Evolutionary conservation across 768 basidiomycete species (phyloP).

Genomic region (Calocybe indica): DNA sequence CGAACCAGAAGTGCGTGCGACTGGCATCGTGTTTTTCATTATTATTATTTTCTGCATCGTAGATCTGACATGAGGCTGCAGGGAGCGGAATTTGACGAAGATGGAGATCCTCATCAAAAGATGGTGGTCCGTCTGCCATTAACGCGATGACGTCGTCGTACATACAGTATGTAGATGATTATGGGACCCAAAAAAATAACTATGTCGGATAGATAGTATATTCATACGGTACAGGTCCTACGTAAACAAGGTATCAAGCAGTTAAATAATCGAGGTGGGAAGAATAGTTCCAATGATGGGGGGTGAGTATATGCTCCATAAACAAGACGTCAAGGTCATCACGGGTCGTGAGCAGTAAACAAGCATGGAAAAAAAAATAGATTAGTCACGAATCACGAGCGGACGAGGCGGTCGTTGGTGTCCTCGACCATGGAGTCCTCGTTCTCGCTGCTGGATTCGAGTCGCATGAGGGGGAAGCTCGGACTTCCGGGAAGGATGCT

Average conservation of each 20-base stretch:
- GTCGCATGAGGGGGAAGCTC: constrained; percentile 52
- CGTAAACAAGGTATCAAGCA: background rate
- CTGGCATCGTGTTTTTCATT: constrained; percentile 11
- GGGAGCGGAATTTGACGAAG: constrained; percentile 75
- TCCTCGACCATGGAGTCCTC: constrained; percentile 56
- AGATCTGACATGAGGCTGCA: constrained; percentile 26
- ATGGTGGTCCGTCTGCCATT: constrained; percentile 59
- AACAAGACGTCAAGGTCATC: background rate
- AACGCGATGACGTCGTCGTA: constrained; percentile 3
- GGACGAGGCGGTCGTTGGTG: constrained; percentile 29
- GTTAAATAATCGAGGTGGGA: too few species aligned
- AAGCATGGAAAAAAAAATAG: constrained; percentile 6
- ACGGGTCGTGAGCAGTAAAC: constrained; percentile 25
- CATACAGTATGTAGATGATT: constrained; percentile 1
- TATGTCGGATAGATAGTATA: background rate
- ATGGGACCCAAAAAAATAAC: background rate
- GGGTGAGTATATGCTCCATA: constrained; percentile 2
- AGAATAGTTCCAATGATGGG: background rate
- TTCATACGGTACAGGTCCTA: constrained; percentile 19
- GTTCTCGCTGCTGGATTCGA: constrained; percentile 67
- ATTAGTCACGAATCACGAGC: constrained; percentile 17
- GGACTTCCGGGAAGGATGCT: constrained; percentile 72
- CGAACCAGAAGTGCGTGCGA: constrained; percentile 47
- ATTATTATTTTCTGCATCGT: constrained; percentile 1
- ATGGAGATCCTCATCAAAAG: constrained; percentile 81